Percentiles rank a stretch among this genome's conserved stretches.
Conservation (phyloP, 176 grass and related monocot species). For the Juncus inflexus region DNA sequence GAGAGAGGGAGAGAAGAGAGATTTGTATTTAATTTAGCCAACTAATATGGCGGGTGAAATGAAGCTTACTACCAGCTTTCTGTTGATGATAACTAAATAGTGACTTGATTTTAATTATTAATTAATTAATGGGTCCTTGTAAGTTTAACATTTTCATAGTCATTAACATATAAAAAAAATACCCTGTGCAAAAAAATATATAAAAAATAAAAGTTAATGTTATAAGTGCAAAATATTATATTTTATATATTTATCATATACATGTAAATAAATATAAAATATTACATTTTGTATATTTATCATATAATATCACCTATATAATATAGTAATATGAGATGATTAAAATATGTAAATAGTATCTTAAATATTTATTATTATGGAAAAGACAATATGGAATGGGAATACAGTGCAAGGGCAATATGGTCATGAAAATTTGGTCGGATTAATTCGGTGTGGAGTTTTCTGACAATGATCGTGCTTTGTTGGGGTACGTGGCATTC, state of each 20-base stretch:
- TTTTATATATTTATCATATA: neutral
- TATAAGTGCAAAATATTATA: neutral
- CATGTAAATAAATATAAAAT: neutral
- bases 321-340: neutral
- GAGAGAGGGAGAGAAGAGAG: conserved; percentile 13
- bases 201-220: neutral
- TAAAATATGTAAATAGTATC: neutral
- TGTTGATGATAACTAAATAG: conserved; percentile 6
- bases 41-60: conserved; percentile 8
- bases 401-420: neutral
- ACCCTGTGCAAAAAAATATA: too few relatives aligned
- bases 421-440: conserved; percentile 17
- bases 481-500: conserved; percentile 20
- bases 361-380: too few relatives aligned
- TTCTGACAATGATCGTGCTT: conserved; percentile 20
- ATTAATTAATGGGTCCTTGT: neutral
- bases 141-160: conserved; percentile 4
- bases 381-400: neutral
- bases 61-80: conserved; percentile 13
- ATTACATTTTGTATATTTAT: neutral
- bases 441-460: conserved; percentile 26
- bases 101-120: neutral
- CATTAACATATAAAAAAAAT: neutral
- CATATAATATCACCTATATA: neutral
- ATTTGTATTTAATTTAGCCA: neutral